Conservation (phyloP, 2,329 filamentous ascomycete species). For the Phaeoacremonium minimum region DNA sequence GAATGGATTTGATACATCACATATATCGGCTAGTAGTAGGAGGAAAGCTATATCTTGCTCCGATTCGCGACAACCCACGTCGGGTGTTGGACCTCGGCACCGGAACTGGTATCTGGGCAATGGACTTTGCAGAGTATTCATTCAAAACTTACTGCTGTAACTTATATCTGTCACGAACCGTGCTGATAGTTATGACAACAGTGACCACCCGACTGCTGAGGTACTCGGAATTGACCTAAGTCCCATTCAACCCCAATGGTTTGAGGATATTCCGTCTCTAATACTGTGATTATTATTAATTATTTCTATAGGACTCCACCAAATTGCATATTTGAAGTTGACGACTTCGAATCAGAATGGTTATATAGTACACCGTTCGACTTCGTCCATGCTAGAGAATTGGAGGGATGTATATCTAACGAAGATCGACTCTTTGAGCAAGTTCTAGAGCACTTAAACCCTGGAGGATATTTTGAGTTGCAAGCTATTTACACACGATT, state of each 20-base stretch:
- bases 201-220: neutral
- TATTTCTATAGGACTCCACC: neutral
- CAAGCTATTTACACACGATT: neutral
- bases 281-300: neutral
- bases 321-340: neutral
- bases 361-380: neutral
- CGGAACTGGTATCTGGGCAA: slow-evolving; percentile 60
- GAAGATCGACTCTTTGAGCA: neutral
- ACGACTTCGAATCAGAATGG: neutral
- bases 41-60: neutral
- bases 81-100: slow-evolving; percentile 36
- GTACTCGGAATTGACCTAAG: neutral
- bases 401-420: neutral
- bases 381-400: neutral
- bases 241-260: neutral
- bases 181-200: neutral
- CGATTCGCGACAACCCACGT: slow-evolving; percentile 14
- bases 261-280: neutral
- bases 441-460: neutral
- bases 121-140: slow-evolving; percentile 57
- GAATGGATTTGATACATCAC: neutral
- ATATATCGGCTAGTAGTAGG: neutral
- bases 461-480: neutral
- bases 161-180: neutral
- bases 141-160: neutral